Evolutionary conservation across 2,329 filamentous ascomycete species (phyloP).

Genomic region (Herpomyces periplanetae): DNA sequence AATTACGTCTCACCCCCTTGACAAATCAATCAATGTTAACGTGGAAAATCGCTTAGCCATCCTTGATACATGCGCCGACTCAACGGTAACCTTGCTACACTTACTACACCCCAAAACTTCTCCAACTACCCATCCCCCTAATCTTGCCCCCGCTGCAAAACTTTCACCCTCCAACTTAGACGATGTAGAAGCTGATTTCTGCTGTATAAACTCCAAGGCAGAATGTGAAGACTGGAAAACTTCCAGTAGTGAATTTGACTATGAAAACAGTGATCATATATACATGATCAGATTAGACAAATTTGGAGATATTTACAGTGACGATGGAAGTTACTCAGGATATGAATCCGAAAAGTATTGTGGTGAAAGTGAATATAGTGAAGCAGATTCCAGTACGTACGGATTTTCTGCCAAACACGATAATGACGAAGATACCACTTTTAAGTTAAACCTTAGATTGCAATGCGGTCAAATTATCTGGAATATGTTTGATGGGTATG

Average conservation of each 20-base stretch:
- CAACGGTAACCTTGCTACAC: conserved; percentile 55
- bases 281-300: too few relatives aligned
- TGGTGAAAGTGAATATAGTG: conserved; percentile 20
- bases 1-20: background rate
- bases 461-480: conserved; percentile 75
- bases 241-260: conserved; percentile 15
- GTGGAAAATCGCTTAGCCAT: conserved; percentile 53
- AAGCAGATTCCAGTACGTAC: conserved; percentile 25
- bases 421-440: conserved; percentile 23
- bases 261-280: too few relatives aligned
- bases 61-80: conserved; percentile 80
- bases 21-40: conserved; percentile 25
- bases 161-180: conserved; percentile 6
- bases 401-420: conserved; percentile 43
- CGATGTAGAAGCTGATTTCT: conserved; percentile 16
- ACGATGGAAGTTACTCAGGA: conserved; percentile 16
- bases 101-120: conserved; percentile 44
- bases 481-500: conserved; percentile 91
- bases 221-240: conserved; percentile 11
- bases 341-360: conserved; percentile 38
- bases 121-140: conserved; percentile 44
- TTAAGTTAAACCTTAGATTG: conserved; percentile 28
- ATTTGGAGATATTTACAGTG: conserved; percentile 7
- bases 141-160: conserved; percentile 32
- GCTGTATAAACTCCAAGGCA: conserved; percentile 9